These are phyloP conservation scores for Eleusine indica DNA, from an alignment of 176 grass and related monocot species.

Conservation along the genomic window DNA sequence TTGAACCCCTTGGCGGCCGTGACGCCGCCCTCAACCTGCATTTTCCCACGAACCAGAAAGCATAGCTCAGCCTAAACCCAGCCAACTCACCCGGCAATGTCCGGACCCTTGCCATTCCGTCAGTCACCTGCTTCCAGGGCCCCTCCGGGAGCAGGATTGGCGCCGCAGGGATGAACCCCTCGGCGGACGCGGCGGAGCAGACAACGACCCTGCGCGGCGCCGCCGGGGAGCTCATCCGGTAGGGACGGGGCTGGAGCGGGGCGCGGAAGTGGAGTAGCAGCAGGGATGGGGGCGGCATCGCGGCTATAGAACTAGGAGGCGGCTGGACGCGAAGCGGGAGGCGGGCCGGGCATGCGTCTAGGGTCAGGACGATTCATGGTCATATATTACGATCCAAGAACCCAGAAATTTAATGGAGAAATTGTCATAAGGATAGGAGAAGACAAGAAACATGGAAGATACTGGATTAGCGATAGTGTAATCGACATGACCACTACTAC, in stretches of 20 bases:
- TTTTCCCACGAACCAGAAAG: conserved; percentile 28
- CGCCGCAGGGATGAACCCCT: conserved; percentile 62
- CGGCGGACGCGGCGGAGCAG: conserved; percentile 41
- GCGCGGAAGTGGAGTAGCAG: conserved; percentile 42
- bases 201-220: conserved; percentile 41
- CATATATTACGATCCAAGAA: too few relatives aligned
- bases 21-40: conserved; percentile 83
- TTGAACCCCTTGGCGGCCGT: conserved; percentile 85
- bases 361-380: not conserved
- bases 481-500: too few relatives aligned
- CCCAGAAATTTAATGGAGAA: too few relatives aligned
- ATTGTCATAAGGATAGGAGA: too few relatives aligned
- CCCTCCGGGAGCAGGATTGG: conserved; percentile 90
- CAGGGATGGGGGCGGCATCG: conserved; percentile 49
- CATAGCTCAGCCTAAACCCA: conserved; percentile 30
- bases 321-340: conserved; percentile 11
- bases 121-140: conserved; percentile 79
- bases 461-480: too few relatives aligned
- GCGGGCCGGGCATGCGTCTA: not conserved
- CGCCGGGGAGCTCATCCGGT: conserved; percentile 21
- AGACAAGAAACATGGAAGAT: too few relatives aligned
- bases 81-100: conserved; percentile 10
- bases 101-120: not conserved
- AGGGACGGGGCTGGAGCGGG: conserved; percentile 29
- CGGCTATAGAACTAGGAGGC: not conserved